Conservation (phyloP, 306 rosid species). For the Quercus parvula region DNA sequence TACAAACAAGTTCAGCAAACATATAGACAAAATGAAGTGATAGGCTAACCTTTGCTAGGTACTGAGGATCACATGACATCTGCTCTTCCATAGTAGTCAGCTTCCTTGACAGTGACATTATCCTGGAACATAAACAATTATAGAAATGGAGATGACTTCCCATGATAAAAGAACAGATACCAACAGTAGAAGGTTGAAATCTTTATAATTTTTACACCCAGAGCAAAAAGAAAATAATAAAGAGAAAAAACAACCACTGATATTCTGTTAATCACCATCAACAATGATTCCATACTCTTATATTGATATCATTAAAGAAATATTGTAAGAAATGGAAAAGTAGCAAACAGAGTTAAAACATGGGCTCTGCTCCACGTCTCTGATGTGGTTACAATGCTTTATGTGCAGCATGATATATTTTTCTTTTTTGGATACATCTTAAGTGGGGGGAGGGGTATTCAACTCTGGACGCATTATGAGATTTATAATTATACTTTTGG, state of each 20-base stretch:
- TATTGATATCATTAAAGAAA: background rate
- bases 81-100: constrained; percentile 60
- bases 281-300: background rate
- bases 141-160: background rate
- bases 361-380: background rate
- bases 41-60: constrained; percentile 56
- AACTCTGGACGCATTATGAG: background rate
- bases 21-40: background rate
- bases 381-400: background rate
- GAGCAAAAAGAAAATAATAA: background rate
- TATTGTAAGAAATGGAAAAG: background rate
- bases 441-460: too few relatives aligned
- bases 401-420: too few relatives aligned
- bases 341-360: background rate
- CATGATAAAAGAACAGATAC: background rate
- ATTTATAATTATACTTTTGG: background rate
- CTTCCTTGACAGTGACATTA: constrained; percentile 74
- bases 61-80: constrained; percentile 66
- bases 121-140: constrained; percentile 34
- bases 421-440: too few relatives aligned
- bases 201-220: background rate
- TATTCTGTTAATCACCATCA: background rate
- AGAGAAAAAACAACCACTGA: background rate
- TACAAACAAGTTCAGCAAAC: constrained; percentile 3
- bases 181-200: background rate